Evolutionary conservation across 73 alveolate genomes (phyloP).

Genomic region (Paramecium octaurelia): DNA sequence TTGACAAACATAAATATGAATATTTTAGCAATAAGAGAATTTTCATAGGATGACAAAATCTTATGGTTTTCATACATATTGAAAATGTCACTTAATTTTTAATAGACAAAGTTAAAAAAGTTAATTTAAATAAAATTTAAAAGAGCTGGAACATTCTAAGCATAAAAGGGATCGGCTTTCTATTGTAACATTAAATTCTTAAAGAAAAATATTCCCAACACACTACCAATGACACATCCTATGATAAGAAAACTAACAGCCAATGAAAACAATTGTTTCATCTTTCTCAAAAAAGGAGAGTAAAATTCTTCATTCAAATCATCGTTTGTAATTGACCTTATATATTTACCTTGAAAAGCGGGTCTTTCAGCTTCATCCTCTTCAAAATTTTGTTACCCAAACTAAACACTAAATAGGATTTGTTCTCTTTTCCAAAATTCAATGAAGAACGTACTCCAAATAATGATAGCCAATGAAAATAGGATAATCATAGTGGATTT

Average conservation of each 20-base stretch:
- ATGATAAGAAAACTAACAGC: constrained; percentile 48
- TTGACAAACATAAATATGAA: constrained; percentile 54
- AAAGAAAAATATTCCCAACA: constrained; percentile 16
- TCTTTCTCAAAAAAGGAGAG: constrained; percentile 52
- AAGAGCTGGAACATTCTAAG: constrained; percentile 35
- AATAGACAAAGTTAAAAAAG: constrained; percentile 16
- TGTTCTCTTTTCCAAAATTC: constrained; percentile 60
- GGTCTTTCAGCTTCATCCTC: constrained; percentile 67
- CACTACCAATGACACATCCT: constrained; percentile 50
- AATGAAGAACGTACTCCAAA: constrained; percentile 52
- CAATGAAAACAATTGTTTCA: constrained; percentile 46
- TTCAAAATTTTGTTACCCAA: constrained; percentile 49
- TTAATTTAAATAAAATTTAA: constrained; percentile 11
- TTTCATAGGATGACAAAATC: constrained; percentile 53
- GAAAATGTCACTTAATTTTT: neutral
- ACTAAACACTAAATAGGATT: constrained; percentile 47
- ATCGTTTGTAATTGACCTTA: constrained; percentile 50
- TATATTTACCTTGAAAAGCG: constrained; percentile 44
- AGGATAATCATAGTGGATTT: neutral
- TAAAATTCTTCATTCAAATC: constrained; percentile 47
- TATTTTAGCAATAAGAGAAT: constrained; percentile 54
- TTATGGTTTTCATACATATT: constrained; percentile 57
- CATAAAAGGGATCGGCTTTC: neutral
- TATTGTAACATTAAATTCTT: constrained; percentile 14
- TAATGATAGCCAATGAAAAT: constrained; percentile 11